A percentile compares a stretch with the other conserved stretches of the same genome.
phyloP scores from a whole-genome alignment of 2,329 filamentous ascomycete genomes.

The Hypoxylon sp. region DNA sequence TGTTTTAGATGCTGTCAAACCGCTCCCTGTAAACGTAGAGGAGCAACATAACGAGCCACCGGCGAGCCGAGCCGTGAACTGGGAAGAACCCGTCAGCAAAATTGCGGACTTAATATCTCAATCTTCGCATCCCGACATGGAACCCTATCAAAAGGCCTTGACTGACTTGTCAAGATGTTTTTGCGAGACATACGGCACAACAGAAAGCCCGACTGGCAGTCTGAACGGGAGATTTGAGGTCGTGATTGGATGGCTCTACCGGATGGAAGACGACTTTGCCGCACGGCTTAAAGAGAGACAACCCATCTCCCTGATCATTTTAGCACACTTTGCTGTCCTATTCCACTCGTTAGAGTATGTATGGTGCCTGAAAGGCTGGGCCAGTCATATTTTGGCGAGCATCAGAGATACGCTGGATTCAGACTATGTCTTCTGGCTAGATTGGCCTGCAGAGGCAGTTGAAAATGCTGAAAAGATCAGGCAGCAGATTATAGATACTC shows the following conservation, averaged over 20 bases:
- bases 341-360: background rate
- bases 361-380: constrained; percentile 10
- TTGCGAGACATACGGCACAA: background rate
- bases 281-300: background rate
- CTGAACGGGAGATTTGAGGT: background rate
- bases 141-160: background rate
- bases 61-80: background rate
- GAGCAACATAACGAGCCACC: background rate
- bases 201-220: background rate
- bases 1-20: background rate
- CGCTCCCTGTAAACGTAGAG: background rate
- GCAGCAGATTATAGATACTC: background rate
- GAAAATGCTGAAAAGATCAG: background rate
- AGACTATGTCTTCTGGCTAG: background rate
- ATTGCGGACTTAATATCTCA: background rate
- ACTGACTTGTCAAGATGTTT: background rate
- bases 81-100: background rate
- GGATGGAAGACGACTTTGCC: constrained; percentile 1
- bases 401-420: background rate
- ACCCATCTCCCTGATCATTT: background rate
- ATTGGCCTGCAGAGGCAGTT: background rate
- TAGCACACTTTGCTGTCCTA: constrained; percentile 7
- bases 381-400: background rate
- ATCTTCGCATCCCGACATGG: background rate
- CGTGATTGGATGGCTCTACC: constrained; percentile 5